Evolutionary conservation across 495 filamentous ascomycete genomes (phyloP).

Genomic region (Thozetella sp.): DNA sequence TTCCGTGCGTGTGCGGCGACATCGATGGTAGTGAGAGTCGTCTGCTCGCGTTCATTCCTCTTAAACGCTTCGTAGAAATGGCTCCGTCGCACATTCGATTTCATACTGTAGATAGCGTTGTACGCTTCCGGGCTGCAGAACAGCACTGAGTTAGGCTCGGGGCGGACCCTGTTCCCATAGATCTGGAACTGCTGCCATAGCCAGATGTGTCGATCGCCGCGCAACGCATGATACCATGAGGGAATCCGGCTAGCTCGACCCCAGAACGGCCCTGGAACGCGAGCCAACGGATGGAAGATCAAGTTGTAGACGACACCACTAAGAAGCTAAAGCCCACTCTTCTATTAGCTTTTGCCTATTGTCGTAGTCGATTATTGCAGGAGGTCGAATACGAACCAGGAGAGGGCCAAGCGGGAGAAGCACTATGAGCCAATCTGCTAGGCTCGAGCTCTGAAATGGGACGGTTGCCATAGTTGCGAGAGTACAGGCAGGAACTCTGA

Average conservation of each 20-base stretch:
- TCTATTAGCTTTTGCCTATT: too few species aligned
- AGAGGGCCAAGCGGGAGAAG: too few species aligned
- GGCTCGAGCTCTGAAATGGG: too few species aligned
- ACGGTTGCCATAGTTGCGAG: too few species aligned
- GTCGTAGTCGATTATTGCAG: too few species aligned
- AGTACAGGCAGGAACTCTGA: too few species aligned
- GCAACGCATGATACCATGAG: constrained; percentile 18
- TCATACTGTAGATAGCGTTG: constrained; percentile 24
- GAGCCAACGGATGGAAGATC: constrained; percentile 20
- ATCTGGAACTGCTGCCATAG: constrained; percentile 19
- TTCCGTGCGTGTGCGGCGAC: constrained; percentile 22
- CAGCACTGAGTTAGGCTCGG: constrained; percentile 23
- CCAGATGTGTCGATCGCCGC: constrained; percentile 22
- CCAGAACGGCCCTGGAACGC: constrained; percentile 19
- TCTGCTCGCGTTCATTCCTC: constrained; percentile 12
- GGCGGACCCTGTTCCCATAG: constrained; percentile 27
- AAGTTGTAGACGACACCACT: constrained; percentile 14
- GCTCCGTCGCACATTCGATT: constrained; percentile 24
- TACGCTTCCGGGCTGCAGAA: constrained; percentile 24
- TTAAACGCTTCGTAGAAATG: constrained; percentile 20
- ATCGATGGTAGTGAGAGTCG: constrained; percentile 20
- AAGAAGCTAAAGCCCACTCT: not conserved
- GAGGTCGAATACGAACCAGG: too few species aligned
- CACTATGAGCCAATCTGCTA: too few species aligned
- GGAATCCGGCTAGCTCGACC: constrained; percentile 12